These are phyloP conservation scores for Quercus agrifolia DNA, from an alignment of 306 rosid species.

Conservation along the genomic window DNA sequence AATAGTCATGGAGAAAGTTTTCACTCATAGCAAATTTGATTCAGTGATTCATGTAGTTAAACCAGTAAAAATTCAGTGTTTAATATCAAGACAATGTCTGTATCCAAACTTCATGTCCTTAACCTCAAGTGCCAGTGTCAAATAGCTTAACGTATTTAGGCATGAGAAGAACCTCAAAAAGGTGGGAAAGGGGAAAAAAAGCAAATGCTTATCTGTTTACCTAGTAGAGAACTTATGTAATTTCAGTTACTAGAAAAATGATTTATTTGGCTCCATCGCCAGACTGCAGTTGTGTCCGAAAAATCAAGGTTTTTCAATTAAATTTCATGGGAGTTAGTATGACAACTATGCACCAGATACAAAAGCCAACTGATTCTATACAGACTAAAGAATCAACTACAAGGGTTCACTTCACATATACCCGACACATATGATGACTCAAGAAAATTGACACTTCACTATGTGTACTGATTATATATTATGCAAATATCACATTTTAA, in stretches of 20 bases:
- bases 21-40: too few species aligned
- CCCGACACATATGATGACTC: neutral
- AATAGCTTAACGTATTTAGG: too few species aligned
- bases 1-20: too few species aligned
- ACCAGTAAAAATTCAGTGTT: too few species aligned
- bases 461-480: neutral
- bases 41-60: too few species aligned
- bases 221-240: neutral
- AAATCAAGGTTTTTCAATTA: neutral
- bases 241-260: neutral
- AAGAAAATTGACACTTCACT: neutral
- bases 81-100: too few species aligned
- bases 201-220: neutral
- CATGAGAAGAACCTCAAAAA: too few species aligned
- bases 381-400: neutral
- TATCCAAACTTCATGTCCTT: too few species aligned
- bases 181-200: too few species aligned
- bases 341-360: neutral
- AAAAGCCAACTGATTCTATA: neutral
- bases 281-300: neutral
- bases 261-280: neutral
- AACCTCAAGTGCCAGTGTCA: too few species aligned
- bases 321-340: neutral
- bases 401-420: neutral
- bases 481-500: neutral